A percentile compares a stretch with the other conserved stretches of the same genome.
phyloP scores from a whole-genome alignment of 1,139 yeast species.

The Debaryomycetaceae sp. region DNA sequence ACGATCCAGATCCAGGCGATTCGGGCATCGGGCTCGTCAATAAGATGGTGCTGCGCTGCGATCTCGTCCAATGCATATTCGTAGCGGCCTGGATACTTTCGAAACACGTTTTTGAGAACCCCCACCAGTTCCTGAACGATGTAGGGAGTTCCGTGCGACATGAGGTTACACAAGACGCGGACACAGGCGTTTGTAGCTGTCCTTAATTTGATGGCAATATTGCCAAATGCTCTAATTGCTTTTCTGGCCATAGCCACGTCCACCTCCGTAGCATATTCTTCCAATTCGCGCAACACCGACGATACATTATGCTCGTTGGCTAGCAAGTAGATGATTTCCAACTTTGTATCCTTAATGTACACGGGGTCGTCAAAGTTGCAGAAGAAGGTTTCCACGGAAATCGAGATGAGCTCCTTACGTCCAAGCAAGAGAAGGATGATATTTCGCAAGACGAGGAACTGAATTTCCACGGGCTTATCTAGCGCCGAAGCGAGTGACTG shows the following conservation, averaged over 20 bases:
- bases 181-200: constrained; percentile 55
- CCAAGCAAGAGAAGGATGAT: constrained; percentile 66
- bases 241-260: constrained; percentile 80
- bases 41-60: constrained; percentile 30
- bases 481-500: constrained; percentile 62
- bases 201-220: constrained; percentile 64
- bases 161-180: constrained; percentile 46
- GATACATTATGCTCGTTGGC: constrained; percentile 57
- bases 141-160: constrained; percentile 59
- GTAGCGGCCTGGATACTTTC: constrained; percentile 55
- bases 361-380: constrained; percentile 79
- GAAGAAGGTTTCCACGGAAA: constrained; percentile 71
- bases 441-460: constrained; percentile 73
- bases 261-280: constrained; percentile 79
- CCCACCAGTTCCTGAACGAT: constrained; percentile 74
- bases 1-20: constrained; percentile 76
- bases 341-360: constrained; percentile 80
- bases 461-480: constrained; percentile 74
- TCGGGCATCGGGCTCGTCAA: constrained; percentile 74
- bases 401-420: constrained; percentile 46
- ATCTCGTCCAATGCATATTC: constrained; percentile 30
- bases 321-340: constrained; percentile 73
- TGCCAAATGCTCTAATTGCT: constrained; percentile 84
- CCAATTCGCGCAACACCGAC: constrained; percentile 61
- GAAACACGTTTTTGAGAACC: constrained; percentile 63